Percentiles rank a stretch among this genome's conserved stretches.
Evolutionary conservation across 345 rosid species (phyloP).

Genomic region (Hypericum perforatum): DNA sequence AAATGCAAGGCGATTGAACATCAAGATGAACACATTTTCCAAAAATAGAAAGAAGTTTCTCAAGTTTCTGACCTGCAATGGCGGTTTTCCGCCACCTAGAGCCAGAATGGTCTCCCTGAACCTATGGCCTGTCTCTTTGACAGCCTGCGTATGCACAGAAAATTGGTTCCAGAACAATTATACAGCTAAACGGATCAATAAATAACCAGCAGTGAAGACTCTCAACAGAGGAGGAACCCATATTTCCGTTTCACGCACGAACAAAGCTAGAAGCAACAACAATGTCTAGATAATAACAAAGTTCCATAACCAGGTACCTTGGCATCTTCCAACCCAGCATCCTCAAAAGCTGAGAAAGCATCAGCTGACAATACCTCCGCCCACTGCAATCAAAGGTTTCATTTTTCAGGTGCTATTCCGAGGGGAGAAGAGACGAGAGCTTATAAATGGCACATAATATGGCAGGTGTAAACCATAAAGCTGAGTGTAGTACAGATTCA

Average conservation of each 20-base stretch:
- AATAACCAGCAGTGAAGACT: too few species aligned
- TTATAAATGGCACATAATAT: slow-evolving; percentile 2
- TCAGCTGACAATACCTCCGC: not conserved
- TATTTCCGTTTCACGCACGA: too few species aligned
- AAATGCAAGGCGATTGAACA: not conserved
- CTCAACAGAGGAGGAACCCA: too few species aligned
- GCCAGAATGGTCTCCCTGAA: slow-evolving; percentile 85
- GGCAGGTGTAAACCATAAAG: too few species aligned
- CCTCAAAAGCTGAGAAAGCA: not conserved
- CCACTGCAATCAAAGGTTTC: slow-evolving; percentile 2
- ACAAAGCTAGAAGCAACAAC: too few species aligned
- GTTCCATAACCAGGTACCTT: not conserved
- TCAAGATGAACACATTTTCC: not conserved
- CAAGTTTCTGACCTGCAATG: slow-evolving; percentile 44
- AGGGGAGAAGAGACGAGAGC: slow-evolving; percentile 1
- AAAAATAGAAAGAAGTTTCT: not conserved
- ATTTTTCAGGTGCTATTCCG: slow-evolving; percentile 16
- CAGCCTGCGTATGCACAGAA: slow-evolving; percentile 42
- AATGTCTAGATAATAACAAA: too few species aligned
- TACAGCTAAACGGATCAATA: too few species aligned
- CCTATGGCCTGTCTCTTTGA: slow-evolving; percentile 57
- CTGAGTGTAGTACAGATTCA: too few species aligned
- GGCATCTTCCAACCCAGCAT: slow-evolving; percentile 6
- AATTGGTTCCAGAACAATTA: too few species aligned
- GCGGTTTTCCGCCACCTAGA: slow-evolving; percentile 88